Evolutionary conservation across 2,329 filamentous ascomycete genomes (phyloP).

Genomic region (Fusarium avenaceum): DNA sequence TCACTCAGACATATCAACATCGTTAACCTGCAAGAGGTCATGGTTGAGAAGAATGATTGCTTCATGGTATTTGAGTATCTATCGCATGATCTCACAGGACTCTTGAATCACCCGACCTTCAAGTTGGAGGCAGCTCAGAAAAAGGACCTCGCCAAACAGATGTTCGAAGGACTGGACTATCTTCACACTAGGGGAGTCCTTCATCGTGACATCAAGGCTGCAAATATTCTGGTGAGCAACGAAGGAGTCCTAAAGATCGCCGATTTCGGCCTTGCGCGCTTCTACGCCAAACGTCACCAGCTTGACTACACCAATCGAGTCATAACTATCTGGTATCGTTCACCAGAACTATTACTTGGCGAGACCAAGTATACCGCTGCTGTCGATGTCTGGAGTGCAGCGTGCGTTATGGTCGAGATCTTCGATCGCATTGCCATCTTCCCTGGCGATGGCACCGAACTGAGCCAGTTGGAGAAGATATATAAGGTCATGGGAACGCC

Average conservation of each 20-base stretch:
- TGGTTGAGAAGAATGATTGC: constrained; percentile 98
- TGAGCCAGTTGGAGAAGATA: constrained; percentile 97
- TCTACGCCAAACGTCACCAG: constrained; percentile 92
- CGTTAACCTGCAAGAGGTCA: constrained; percentile 87
- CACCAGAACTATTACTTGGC: constrained; percentile 89
- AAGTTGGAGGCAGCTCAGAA: constrained; percentile 86
- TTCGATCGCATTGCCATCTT: constrained; percentile 96
- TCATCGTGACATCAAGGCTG: constrained; percentile 97
- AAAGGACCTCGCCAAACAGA: constrained; percentile 91
- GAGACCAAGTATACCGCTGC: constrained; percentile 92
- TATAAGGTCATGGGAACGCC: constrained; percentile 93
- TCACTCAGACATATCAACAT: constrained; percentile 86
- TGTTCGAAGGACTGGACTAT: constrained; percentile 95
- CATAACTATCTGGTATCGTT: constrained; percentile 91
- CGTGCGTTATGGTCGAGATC: constrained; percentile 96
- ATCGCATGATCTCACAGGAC: constrained; percentile 93
- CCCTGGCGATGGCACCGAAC: constrained; percentile 94
- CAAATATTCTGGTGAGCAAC: constrained; percentile 94
- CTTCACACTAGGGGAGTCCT: constrained; percentile 93
- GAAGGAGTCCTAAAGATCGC: constrained; percentile 91
- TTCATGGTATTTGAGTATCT: constrained; percentile 99
- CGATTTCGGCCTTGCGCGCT: constrained; percentile 95
- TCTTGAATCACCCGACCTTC: constrained; percentile 95
- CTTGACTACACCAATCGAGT: constrained; percentile 98
- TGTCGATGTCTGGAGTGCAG: constrained; percentile 96